Evolutionary conservation across 2,329 filamentous ascomycete genomes (phyloP).

Genomic region (Ilyonectria destructans): DNA sequence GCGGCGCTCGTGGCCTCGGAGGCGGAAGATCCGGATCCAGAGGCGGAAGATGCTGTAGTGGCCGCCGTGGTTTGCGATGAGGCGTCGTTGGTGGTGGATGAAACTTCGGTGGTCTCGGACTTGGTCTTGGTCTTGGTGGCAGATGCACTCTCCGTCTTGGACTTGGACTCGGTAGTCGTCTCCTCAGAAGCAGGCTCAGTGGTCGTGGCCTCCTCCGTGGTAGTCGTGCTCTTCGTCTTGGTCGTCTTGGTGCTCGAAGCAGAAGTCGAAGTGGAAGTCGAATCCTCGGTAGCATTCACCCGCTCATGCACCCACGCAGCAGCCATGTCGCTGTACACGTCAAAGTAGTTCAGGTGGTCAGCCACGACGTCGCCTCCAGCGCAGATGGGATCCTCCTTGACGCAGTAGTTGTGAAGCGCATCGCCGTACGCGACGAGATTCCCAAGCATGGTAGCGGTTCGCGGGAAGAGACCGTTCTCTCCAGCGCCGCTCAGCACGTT

Average conservation of each 20-base stretch:
- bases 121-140: slow-evolving; percentile 4
- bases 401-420: slow-evolving; percentile 55
- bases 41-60: neutral
- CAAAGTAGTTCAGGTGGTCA: slow-evolving; percentile 58
- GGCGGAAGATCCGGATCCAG: slow-evolving; percentile 5
- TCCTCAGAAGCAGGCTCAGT: neutral
- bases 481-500: slow-evolving; percentile 51
- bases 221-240: neutral
- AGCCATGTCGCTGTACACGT: slow-evolving; percentile 48
- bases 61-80: neutral
- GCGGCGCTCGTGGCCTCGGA: slow-evolving; percentile 6
- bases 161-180: neutral
- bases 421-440: slow-evolving; percentile 49
- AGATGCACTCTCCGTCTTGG: slow-evolving; percentile 10
- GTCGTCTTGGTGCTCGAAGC: slow-evolving; percentile 11
- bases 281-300: slow-evolving; percentile 9
- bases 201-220: slow-evolving; percentile 3
- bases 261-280: neutral
- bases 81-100: neutral
- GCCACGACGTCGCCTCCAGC: slow-evolving; percentile 53
- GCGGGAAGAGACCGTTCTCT: slow-evolving; percentile 50
- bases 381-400: slow-evolving; percentile 58
- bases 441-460: slow-evolving; percentile 49
- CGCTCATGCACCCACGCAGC: slow-evolving; percentile 37
- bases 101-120: neutral